Evolutionary conservation across 1,284 basidiomycete species (phyloP).

Genomic region (Apiotrichum brassicae): DNA sequence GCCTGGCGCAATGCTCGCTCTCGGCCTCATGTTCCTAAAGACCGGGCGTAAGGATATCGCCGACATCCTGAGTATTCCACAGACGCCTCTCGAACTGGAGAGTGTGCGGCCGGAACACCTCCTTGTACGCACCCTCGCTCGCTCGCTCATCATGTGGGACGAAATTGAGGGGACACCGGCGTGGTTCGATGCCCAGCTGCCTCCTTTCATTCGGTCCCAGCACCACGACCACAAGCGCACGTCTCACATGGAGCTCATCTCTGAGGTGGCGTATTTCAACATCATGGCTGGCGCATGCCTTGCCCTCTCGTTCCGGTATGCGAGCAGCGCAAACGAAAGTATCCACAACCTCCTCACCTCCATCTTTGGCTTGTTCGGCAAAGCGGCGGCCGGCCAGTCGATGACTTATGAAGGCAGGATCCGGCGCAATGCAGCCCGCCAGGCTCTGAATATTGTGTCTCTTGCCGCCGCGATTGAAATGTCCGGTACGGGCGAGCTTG

Average conservation of each 20-base stretch:
- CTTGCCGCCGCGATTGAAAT: constrained; percentile 83
- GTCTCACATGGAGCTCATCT: constrained; percentile 56
- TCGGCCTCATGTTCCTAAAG: constrained; percentile 87
- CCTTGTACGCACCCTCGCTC: constrained; percentile 69
- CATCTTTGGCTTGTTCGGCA: constrained; percentile 66
- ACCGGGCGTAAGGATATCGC: constrained; percentile 78
- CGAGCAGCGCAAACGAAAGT: constrained; percentile 80
- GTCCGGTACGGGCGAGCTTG: constrained; percentile 93
- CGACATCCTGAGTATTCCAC: constrained; percentile 73
- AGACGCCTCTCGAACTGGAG: constrained; percentile 70
- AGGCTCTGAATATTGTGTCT: constrained; percentile 80
- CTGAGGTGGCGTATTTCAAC: constrained; percentile 80
- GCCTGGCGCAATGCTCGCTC: constrained; percentile 79
- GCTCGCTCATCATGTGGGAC: constrained; percentile 83
- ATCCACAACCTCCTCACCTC: constrained; percentile 75
- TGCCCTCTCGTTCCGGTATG: constrained; percentile 83
- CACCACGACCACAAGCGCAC: constrained; percentile 51
- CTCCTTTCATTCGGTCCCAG: constrained; percentile 59
- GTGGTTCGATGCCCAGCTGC: constrained; percentile 75
- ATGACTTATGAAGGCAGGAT: constrained; percentile 76
- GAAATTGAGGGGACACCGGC: constrained; percentile 62
- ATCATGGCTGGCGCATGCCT: constrained; percentile 87
- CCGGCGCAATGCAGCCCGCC: constrained; percentile 75
- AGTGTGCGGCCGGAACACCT: constrained; percentile 82
- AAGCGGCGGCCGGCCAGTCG: constrained; percentile 54